Percentiles rank a stretch among this genome's conserved stretches.
Evolutionary conservation across 2,329 filamentous ascomycete species (phyloP).

Genomic region (Aureobasidium lini): DNA sequence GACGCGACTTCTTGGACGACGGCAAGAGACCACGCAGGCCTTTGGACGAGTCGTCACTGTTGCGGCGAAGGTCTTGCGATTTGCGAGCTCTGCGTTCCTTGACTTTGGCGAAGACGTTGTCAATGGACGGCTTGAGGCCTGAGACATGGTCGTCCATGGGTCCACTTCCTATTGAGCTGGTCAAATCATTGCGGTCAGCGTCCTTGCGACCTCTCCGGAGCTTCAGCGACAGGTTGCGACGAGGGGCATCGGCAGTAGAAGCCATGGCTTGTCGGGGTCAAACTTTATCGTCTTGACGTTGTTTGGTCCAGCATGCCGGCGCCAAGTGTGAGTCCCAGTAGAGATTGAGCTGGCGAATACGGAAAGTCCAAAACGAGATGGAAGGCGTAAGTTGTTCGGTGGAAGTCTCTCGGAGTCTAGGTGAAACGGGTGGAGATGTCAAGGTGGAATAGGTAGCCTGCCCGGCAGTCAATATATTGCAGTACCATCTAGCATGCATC

Average conservation of each 20-base stretch:
- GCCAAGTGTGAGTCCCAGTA: background rate
- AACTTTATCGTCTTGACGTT: background rate
- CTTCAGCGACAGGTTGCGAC: constrained; percentile 20
- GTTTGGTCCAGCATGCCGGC: constrained; percentile 6
- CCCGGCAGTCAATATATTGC: background rate
- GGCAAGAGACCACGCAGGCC: constrained; percentile 35
- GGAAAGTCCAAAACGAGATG: background rate
- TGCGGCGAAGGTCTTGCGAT: constrained; percentile 33
- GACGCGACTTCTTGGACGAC: constrained; percentile 37
- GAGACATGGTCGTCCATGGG: constrained; percentile 19
- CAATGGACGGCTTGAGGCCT: constrained; percentile 28
- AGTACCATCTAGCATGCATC: background rate
- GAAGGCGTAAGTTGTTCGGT: background rate
- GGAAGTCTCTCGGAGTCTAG: background rate
- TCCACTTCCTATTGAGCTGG: constrained; percentile 22
- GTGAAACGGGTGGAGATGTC: background rate
- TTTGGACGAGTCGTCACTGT: constrained; percentile 34
- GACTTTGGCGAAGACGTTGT: constrained; percentile 34
- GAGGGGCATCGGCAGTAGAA: constrained; percentile 17
- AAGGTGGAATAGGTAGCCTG: background rate
- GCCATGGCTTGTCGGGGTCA: background rate
- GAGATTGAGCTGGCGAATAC: background rate
- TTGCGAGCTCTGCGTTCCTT: constrained; percentile 29
- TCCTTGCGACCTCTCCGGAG: constrained; percentile 23
- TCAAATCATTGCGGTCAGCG: constrained; percentile 22